phyloP scores from a whole-genome alignment of 225 moss, liverwort and hornwort genomes.

The Pleurozium schreberi region DNA sequence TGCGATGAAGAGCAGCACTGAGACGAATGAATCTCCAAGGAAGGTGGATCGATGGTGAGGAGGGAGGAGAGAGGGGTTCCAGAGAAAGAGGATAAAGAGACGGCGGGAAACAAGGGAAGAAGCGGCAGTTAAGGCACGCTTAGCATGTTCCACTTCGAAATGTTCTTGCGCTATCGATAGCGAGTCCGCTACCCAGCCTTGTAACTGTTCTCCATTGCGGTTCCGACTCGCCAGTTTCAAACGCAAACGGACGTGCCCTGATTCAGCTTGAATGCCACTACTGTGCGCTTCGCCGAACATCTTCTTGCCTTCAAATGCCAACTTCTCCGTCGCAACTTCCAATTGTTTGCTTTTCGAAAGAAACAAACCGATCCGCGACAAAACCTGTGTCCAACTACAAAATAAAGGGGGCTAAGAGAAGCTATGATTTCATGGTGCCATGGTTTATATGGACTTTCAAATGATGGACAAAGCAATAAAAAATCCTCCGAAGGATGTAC shows the following conservation, averaged over 20 bases:
- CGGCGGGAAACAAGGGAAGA: slow-evolving; percentile 48
- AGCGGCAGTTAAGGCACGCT: slow-evolving; percentile 40
- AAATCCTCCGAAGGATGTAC: too few relatives aligned
- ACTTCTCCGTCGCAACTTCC: not conserved
- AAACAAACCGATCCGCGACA: not conserved
- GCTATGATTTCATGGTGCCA: not conserved
- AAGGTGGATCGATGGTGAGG: not conserved
- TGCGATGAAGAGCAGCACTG: not conserved
- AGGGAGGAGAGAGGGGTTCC: slow-evolving; percentile 16
- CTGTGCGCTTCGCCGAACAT: not conserved
- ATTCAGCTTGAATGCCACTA: not conserved
- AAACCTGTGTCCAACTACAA: not conserved
- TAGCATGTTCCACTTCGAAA: slow-evolving; percentile 23
- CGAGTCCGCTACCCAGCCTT: not conserved
- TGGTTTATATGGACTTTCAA: too few relatives aligned
- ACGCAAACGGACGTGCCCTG: not conserved
- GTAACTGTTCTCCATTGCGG: slow-evolving; percentile 6
- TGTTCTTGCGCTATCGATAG: not conserved
- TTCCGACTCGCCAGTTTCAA: not conserved
- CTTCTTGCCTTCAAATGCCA: slow-evolving; percentile 5
- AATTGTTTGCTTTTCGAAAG: not conserved
- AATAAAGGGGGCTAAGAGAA: too few relatives aligned
- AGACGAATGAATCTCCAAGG: not conserved
- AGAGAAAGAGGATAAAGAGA: slow-evolving; percentile 21
- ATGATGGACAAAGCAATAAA: too few relatives aligned